Percentiles rank a stretch among this genome's conserved stretches.
Evolutionary conservation across 768 basidiomycete species (phyloP).

Genomic region (Xanthoconium purpureum): DNA sequence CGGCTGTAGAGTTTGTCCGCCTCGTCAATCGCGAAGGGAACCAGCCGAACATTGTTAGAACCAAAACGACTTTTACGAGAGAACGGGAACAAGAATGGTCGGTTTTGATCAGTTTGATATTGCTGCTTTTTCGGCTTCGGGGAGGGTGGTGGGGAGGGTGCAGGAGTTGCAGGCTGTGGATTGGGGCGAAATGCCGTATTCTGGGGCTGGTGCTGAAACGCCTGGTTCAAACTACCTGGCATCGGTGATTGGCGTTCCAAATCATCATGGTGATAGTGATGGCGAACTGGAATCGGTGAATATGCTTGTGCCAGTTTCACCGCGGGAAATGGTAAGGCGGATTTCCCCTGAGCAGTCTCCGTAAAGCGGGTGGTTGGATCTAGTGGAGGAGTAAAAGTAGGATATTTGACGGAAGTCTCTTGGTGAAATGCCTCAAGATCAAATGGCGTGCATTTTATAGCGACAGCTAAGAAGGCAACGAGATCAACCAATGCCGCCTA

Average conservation of each 20-base stretch:
- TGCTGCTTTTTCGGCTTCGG: slow-evolving; percentile 97
- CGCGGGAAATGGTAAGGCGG: slow-evolving; percentile 39
- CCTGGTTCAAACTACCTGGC: slow-evolving; percentile 32
- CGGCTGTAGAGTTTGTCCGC: slow-evolving; percentile 86
- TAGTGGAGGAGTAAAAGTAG: slow-evolving; percentile 77
- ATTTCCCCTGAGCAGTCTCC: slow-evolving; percentile 26
- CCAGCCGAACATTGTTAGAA: slow-evolving; percentile 57
- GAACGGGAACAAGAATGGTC: slow-evolving; percentile 96
- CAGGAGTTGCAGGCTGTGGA: slow-evolving; percentile 83
- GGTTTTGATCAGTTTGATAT: slow-evolving; percentile 93
- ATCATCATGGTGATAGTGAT: slow-evolving; percentile 90
- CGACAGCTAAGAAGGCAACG: slow-evolving; percentile 40
- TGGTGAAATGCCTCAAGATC: slow-evolving; percentile 88
- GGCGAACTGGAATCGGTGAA: slow-evolving; percentile 88
- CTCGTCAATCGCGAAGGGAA: slow-evolving; percentile 95
- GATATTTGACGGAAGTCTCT: slow-evolving; percentile 94
- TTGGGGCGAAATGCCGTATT: slow-evolving; percentile 32
- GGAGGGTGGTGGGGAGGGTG: slow-evolving; percentile 79
- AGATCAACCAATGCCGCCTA: slow-evolving; percentile 2
- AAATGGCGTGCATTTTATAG: slow-evolving; percentile 85
- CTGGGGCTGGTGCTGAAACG: slow-evolving; percentile 35
- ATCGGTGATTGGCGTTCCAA: slow-evolving; percentile 48
- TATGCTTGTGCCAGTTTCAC: slow-evolving; percentile 85
- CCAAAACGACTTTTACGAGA: slow-evolving; percentile 57
- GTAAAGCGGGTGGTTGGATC: slow-evolving; percentile 34